Conservation (phyloP, 805 yeast species). For the Brettanomyces nanus region DNA sequence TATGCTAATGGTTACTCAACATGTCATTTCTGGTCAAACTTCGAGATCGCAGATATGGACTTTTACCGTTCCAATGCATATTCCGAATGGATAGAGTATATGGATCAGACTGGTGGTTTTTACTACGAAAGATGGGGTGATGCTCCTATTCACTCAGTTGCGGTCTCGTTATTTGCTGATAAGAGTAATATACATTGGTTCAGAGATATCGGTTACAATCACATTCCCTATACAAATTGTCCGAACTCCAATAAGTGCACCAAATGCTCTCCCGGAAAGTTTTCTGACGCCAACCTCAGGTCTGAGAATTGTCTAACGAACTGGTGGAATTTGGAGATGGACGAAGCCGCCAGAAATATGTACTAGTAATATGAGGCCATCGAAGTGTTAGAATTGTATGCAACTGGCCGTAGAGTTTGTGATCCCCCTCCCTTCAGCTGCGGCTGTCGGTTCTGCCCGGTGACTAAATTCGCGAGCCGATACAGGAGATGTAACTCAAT, state of each 20-base stretch:
- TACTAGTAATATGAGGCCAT: too few species aligned
- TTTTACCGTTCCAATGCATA: conserved; percentile 68
- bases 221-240: conserved; percentile 69
- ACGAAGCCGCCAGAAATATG: conserved; percentile 14
- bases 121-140: conserved; percentile 94
- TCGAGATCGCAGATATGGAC: conserved; percentile 80
- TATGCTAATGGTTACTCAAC: conserved; percentile 39
- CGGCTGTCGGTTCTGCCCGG: too few species aligned
- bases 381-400: too few species aligned
- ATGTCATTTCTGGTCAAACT: conserved; percentile 89
- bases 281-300: conserved; percentile 44
- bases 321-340: conserved; percentile 49
- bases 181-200: conserved; percentile 74
- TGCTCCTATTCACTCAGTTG: conserved; percentile 83
- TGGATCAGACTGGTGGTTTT: conserved; percentile 71
- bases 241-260: conserved; percentile 48
- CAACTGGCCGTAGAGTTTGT: too few species aligned
- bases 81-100: conserved; percentile 47
- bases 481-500: too few species aligned
- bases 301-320: conserved; percentile 69
- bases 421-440: too few species aligned
- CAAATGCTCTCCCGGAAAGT: conserved; percentile 45
- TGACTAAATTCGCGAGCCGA: too few species aligned
- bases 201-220: conserved; percentile 73
- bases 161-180: conserved; percentile 64